Conservation (phyloP, 495 filamentous ascomycete species). For the Jackrogersella multiformis region DNA sequence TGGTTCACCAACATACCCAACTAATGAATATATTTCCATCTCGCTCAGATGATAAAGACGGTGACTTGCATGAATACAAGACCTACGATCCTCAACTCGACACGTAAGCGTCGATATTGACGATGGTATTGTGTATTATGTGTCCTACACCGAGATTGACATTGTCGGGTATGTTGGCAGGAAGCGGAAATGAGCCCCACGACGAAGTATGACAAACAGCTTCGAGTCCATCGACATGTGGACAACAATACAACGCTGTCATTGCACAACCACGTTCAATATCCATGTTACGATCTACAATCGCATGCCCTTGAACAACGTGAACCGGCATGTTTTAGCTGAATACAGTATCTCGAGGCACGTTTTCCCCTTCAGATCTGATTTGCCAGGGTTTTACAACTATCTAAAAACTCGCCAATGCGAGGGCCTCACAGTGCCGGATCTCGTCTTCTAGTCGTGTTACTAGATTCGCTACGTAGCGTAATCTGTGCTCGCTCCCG, state of each 20-base stretch:
- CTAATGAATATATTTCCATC: slow-evolving; percentile 14
- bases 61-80: background rate
- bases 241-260: background rate
- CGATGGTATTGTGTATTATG: background rate
- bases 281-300: background rate
- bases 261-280: background rate
- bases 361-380: background rate
- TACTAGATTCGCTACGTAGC: slow-evolving; percentile 17
- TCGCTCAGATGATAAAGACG: background rate
- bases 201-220: slow-evolving; percentile 9
- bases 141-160: slow-evolving; percentile 17
- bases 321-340: background rate
- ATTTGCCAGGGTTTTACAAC: background rate
- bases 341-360: background rate
- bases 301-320: background rate
- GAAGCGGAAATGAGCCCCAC: slow-evolving; percentile 2
- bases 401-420: background rate
- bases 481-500: slow-evolving; percentile 20
- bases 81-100: background rate
- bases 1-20: slow-evolving; percentile 20
- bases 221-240: background rate
- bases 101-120: slow-evolving; percentile 22
- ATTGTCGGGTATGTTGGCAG: slow-evolving; percentile 11
- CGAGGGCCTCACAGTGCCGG: background rate
- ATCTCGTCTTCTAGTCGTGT: slow-evolving; percentile 14